phyloP scores from a whole-genome alignment of 305 asterid genomes.

The Fraxinus velutina region DNA sequence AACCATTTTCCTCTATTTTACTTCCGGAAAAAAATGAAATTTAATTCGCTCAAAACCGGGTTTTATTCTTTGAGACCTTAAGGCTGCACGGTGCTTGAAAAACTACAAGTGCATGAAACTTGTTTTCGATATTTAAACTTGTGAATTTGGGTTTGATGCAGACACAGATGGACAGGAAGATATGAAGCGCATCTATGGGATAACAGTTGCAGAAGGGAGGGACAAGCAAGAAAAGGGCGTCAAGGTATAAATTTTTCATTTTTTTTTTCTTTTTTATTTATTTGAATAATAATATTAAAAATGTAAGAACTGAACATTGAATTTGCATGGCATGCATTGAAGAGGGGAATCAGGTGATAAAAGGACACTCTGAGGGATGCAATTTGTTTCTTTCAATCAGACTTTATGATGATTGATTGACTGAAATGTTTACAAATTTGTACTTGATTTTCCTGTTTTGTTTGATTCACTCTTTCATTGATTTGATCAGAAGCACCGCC shows the following conservation, averaged over 20 bases:
- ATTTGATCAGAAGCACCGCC: slow-evolving; percentile 77
- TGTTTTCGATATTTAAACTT: background rate
- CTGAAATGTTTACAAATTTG: slow-evolving; percentile 33
- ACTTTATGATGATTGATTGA: slow-evolving; percentile 67
- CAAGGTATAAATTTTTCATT: slow-evolving; percentile 58
- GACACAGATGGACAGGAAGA: slow-evolving; percentile 99
- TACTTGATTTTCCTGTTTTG: slow-evolving; percentile 37
- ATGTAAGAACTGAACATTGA: background rate
- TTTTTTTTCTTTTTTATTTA: background rate
- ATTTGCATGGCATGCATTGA: slow-evolving; percentile 29
- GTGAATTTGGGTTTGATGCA: slow-evolving; percentile 28
- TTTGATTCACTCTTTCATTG: slow-evolving; percentile 33
- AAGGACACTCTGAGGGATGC: background rate
- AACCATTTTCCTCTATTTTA: background rate
- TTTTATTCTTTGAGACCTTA: background rate
- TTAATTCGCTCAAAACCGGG: background rate
- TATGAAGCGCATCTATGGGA: slow-evolving; percentile 99
- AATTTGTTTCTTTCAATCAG: slow-evolving; percentile 34
- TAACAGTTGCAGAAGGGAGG: slow-evolving; percentile 97
- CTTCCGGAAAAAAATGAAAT: background rate
- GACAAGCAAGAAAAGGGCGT: slow-evolving; percentile 98
- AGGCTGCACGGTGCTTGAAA: background rate
- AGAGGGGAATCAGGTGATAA: slow-evolving; percentile 4
- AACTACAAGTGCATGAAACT: background rate
- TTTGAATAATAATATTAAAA: slow-evolving; percentile 9